phyloP scores from a whole-genome alignment of 495 filamentous ascomycete species.

The Penicillium egyptiacum region DNA sequence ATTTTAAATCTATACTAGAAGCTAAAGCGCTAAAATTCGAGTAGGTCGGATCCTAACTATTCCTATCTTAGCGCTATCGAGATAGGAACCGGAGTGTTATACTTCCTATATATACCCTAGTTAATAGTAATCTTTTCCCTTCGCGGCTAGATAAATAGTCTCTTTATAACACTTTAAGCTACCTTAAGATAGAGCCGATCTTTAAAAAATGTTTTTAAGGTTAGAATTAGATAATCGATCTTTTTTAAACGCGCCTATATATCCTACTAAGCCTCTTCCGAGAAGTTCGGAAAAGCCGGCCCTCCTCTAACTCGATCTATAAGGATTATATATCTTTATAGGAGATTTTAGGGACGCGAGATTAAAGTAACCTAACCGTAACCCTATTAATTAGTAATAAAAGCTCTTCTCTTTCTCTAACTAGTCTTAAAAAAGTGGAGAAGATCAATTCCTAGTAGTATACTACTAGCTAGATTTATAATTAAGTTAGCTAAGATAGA shows the following conservation, averaged over 20 bases:
- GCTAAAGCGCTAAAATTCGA: constrained; percentile 4
- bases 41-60: background rate
- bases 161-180: constrained; percentile 8
- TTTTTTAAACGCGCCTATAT: too few relatives aligned
- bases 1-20: too few relatives aligned
- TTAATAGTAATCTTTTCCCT: too few relatives aligned
- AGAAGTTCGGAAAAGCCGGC: too few relatives aligned
- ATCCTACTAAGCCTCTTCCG: too few relatives aligned
- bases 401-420: background rate
- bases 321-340: too few relatives aligned
- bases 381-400: too few relatives aligned
- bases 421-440: background rate
- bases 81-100: background rate
- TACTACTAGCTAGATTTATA: background rate
- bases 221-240: too few relatives aligned
- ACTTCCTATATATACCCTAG: too few relatives aligned
- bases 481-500: background rate
- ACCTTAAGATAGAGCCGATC: constrained; percentile 15
- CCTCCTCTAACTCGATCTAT: too few relatives aligned
- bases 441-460: background rate
- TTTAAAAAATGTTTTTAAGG: constrained; percentile 15
- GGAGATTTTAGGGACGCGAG: too few relatives aligned
- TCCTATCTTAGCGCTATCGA: background rate
- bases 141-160: background rate
- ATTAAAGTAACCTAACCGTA: too few relatives aligned